Evolutionary conservation across 1,284 basidiomycete species (phyloP).

Genomic region (Polyporus tsugae): DNA sequence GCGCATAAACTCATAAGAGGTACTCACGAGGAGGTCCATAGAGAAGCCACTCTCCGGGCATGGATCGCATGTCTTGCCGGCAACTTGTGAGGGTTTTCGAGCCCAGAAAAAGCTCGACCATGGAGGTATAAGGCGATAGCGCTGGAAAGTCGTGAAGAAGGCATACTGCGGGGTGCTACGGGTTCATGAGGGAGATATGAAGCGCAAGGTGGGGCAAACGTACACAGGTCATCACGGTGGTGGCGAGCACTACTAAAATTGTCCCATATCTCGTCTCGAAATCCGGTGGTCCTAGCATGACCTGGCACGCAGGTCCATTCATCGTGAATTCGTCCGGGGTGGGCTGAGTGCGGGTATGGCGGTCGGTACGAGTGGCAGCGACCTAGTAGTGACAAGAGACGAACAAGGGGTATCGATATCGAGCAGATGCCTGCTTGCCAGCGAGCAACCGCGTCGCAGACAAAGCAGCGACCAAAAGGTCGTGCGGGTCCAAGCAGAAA

Average conservation of each 20-base stretch:
- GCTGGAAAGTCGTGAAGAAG: not conserved
- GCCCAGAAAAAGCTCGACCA: not conserved
- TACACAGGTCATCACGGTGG: not conserved
- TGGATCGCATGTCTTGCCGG: not conserved
- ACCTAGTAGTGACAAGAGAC: not conserved
- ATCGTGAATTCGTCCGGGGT: not conserved
- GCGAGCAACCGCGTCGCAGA: not conserved
- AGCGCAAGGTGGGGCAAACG: not conserved
- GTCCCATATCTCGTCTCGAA: not conserved
- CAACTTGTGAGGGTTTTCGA: not conserved
- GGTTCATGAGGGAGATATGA: not conserved
- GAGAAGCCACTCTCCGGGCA: not conserved
- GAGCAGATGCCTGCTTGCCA: not conserved
- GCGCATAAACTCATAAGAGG: not conserved
- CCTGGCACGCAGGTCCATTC: not conserved
- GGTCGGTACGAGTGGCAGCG: not conserved
- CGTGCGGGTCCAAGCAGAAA: not conserved
- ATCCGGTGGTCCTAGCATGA: not conserved
- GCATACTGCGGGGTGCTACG: not conserved
- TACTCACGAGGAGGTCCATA: not conserved
- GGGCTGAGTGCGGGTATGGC: not conserved
- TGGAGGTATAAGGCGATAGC: not conserved
- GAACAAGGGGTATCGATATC: conserved; percentile 1
- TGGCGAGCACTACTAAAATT: not conserved
- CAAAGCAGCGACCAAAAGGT: conserved; percentile 5